These are phyloP conservation scores for Cadophora malorum DNA, from an alignment of 2,329 filamentous ascomycete species.

Conservation along the genomic window DNA sequence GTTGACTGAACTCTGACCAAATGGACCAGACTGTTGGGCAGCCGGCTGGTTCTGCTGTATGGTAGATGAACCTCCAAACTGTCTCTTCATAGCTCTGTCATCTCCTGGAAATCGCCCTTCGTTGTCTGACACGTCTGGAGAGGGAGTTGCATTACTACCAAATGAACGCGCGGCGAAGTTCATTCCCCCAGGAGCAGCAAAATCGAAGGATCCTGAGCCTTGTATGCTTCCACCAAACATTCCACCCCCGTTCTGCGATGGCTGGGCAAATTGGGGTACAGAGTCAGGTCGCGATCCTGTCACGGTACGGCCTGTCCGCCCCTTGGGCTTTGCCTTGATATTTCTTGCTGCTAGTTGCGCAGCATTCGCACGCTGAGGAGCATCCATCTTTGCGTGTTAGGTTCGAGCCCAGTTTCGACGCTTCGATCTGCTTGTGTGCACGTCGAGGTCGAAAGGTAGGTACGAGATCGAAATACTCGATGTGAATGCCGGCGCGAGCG, in stretches of 20 bases:
- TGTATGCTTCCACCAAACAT: slow-evolving; percentile 43
- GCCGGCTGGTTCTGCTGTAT: slow-evolving; percentile 16
- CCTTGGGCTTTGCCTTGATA: slow-evolving; percentile 39
- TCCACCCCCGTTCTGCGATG: slow-evolving; percentile 32
- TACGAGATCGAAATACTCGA: slow-evolving; percentile 8
- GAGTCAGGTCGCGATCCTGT: slow-evolving; percentile 19
- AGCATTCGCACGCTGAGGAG: slow-evolving; percentile 42
- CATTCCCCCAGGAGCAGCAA: slow-evolving; percentile 35
- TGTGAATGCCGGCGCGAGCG: background rate
- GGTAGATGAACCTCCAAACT: slow-evolving; percentile 30
- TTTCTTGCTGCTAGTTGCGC: slow-evolving; percentile 44
- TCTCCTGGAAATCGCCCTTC: slow-evolving; percentile 30
- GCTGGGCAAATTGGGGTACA: slow-evolving; percentile 30
- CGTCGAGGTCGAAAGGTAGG: slow-evolving; percentile 10
- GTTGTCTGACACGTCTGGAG: slow-evolving; percentile 25
- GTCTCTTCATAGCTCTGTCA: slow-evolving; percentile 36
- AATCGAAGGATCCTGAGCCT: slow-evolving; percentile 40
- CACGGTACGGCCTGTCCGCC: slow-evolving; percentile 17
- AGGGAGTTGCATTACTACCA: slow-evolving; percentile 18
- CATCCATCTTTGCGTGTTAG: slow-evolving; percentile 35
- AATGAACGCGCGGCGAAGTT: slow-evolving; percentile 31
- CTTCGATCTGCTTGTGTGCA: slow-evolving; percentile 10
- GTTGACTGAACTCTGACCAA: slow-evolving; percentile 12
- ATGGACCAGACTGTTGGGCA: slow-evolving; percentile 4
- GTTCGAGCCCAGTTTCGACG: background rate